These are phyloP conservation scores for Rhodotorula paludigena DNA, from an alignment of 768 basidiomycete species.

Conservation along the genomic window DNA sequence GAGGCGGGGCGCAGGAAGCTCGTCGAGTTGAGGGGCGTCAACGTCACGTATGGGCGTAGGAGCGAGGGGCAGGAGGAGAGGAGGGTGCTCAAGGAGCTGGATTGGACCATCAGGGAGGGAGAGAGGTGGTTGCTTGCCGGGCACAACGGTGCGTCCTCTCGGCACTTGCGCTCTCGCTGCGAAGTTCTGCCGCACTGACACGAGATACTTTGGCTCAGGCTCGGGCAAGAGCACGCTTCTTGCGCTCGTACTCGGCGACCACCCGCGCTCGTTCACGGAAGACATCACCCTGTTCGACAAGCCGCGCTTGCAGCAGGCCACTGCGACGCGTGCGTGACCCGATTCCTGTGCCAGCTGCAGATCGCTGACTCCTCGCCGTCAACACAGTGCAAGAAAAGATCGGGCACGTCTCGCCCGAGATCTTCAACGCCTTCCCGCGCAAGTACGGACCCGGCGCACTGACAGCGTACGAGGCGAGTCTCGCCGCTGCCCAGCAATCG, in stretches of 20 bases:
- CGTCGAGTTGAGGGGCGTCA: slow-evolving; percentile 56
- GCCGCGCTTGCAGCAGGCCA: slow-evolving; percentile 64
- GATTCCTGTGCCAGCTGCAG: not conserved
- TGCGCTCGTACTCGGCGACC: slow-evolving; percentile 83
- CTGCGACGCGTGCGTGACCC: slow-evolving; percentile 48
- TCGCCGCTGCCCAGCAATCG: not conserved
- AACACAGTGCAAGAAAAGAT: slow-evolving; percentile 59
- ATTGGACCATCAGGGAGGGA: slow-evolving; percentile 75
- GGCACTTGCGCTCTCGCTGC: not conserved
- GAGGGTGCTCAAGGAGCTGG: slow-evolving; percentile 58
- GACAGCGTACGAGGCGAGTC: slow-evolving; percentile 53
- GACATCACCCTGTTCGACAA: slow-evolving; percentile 59
- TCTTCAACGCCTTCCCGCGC: slow-evolving; percentile 79
- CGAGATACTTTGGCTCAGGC: slow-evolving; percentile 55
- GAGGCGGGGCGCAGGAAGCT: slow-evolving; percentile 4
- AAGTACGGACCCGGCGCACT: slow-evolving; percentile 30
- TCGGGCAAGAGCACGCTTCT: slow-evolving; percentile 93
- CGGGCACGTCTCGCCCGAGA: slow-evolving; percentile 80
- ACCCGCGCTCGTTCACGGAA: slow-evolving; percentile 88
- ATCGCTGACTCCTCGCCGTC: not conserved
- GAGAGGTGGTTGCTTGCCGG: slow-evolving; percentile 88
- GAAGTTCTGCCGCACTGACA: not conserved
- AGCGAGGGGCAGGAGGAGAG: slow-evolving; percentile 48
- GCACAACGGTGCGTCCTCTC: slow-evolving; percentile 61
- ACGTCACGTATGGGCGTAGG: slow-evolving; percentile 57